Conservation (phyloP, 2,329 filamentous ascomycete genomes). For the Bipolaris oryzae region DNA sequence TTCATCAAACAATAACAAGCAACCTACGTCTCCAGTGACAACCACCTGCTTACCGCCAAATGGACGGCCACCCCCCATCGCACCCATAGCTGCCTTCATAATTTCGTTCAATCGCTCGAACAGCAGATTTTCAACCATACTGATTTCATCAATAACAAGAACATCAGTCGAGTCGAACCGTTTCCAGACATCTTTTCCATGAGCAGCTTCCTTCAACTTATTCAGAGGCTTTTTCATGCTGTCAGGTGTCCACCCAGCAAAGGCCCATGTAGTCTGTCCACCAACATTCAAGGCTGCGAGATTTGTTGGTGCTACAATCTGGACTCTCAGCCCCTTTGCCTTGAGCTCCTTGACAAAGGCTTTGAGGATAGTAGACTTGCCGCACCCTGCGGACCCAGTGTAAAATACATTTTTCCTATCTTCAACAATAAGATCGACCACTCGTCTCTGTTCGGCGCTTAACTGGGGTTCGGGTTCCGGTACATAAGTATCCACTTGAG, state of each 20-base stretch:
- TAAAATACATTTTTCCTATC: slow-evolving; percentile 66
- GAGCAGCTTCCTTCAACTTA: slow-evolving; percentile 40
- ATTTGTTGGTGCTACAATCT: slow-evolving; percentile 65
- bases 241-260: slow-evolving; percentile 61
- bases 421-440: slow-evolving; percentile 58
- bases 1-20: slow-evolving; percentile 30
- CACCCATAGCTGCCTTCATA: slow-evolving; percentile 50
- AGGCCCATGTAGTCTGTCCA: slow-evolving; percentile 63
- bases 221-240: slow-evolving; percentile 52
- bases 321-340: slow-evolving; percentile 48
- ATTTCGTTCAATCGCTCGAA: slow-evolving; percentile 58
- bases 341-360: slow-evolving; percentile 53
- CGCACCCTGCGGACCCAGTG: slow-evolving; percentile 67
- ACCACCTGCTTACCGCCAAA: slow-evolving; percentile 62
- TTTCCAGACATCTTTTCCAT: slow-evolving; percentile 43
- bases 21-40: slow-evolving; percentile 59
- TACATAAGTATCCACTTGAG: background rate
- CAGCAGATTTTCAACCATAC: slow-evolving; percentile 65
- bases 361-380: slow-evolving; percentile 63
- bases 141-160: slow-evolving; percentile 69
- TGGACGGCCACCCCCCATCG: slow-evolving; percentile 18
- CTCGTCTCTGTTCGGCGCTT: slow-evolving; percentile 55
- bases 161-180: slow-evolving; percentile 57
- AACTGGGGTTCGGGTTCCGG: slow-evolving; percentile 38
- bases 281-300: slow-evolving; percentile 63